These are phyloP conservation scores for Bassia scoparia DNA, from an alignment of 148 eudicot species.

Conservation along the genomic window DNA sequence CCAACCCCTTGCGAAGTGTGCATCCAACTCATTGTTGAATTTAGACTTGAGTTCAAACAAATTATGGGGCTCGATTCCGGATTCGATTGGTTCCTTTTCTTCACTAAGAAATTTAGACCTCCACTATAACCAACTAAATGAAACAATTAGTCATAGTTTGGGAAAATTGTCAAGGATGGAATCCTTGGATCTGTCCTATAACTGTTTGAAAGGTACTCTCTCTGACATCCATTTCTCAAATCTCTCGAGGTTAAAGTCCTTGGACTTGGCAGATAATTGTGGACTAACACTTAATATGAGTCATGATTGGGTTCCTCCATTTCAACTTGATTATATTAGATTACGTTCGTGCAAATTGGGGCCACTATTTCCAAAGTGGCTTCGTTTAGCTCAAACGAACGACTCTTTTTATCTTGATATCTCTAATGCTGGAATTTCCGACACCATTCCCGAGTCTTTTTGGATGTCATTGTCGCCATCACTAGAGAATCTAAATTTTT, in stretches of 20 bases:
- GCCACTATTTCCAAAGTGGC: slow-evolving; percentile 13
- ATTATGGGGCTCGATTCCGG: slow-evolving; percentile 25
- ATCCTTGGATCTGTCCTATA: not conserved
- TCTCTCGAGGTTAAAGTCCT: not conserved
- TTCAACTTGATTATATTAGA: not conserved
- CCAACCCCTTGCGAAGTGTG: not conserved
- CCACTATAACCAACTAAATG: not conserved
- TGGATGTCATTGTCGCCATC: not conserved
- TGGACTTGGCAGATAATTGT: not conserved
- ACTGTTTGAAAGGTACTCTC: not conserved
- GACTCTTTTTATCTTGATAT: not conserved
- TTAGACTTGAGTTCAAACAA: slow-evolving; percentile 23
- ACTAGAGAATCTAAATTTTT: not conserved
- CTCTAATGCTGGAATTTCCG: slow-evolving; percentile 6
- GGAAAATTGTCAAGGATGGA: not conserved
- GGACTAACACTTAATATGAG: not conserved
- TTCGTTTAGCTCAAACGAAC: not conserved
- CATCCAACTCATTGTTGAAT: not conserved
- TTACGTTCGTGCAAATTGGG: slow-evolving; percentile 7
- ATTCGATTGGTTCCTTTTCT: slow-evolving; percentile 11
- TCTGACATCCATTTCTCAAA: not conserved
- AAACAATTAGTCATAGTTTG: not conserved
- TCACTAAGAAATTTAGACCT: slow-evolving; percentile 20
- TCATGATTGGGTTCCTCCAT: not conserved
- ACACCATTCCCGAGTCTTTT: slow-evolving; percentile 4